Evolutionary conservation across 2,329 filamentous ascomycete species (phyloP).

Genomic region (Pseudogymnoascus pannorum): DNA sequence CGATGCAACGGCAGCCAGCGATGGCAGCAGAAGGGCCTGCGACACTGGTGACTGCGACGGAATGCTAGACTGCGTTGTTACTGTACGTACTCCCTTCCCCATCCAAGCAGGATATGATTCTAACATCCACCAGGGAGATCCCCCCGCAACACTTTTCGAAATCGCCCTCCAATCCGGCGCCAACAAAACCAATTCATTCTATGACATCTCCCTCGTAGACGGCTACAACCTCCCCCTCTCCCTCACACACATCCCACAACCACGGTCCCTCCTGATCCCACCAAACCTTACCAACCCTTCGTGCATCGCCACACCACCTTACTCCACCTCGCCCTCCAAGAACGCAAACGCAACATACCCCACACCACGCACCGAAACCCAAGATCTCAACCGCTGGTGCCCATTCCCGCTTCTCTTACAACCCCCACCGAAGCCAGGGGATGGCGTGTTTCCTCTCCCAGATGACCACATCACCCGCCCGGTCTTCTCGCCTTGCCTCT

Average conservation of each 20-base stretch:
- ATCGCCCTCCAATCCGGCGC: slow-evolving; percentile 66
- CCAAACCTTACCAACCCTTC: slow-evolving; percentile 70
- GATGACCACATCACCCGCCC: slow-evolving; percentile 66
- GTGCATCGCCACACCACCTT: slow-evolving; percentile 62
- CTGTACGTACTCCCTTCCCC: slow-evolving; percentile 44
- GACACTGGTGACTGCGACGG: slow-evolving; percentile 70
- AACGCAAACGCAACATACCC: slow-evolving; percentile 59
- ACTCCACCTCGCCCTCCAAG: slow-evolving; percentile 45
- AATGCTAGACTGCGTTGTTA: slow-evolving; percentile 59
- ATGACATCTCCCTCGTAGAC: slow-evolving; percentile 79
- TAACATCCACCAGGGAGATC: slow-evolving; percentile 48
- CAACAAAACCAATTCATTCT: slow-evolving; percentile 59
- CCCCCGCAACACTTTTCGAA: slow-evolving; percentile 71
- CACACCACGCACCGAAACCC: slow-evolving; percentile 53
- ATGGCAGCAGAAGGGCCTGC: slow-evolving; percentile 51
- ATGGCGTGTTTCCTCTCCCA: slow-evolving; percentile 73
- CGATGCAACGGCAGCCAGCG: slow-evolving; percentile 48
- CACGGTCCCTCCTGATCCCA: slow-evolving; percentile 54
- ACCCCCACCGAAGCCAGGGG: slow-evolving; percentile 61
- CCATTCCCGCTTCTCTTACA: slow-evolving; percentile 69
- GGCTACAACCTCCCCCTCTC: slow-evolving; percentile 74
- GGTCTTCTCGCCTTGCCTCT: slow-evolving; percentile 69
- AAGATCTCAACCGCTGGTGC: slow-evolving; percentile 56
- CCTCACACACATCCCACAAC: slow-evolving; percentile 53
- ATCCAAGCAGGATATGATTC: neutral